Conservation (phyloP, 2,329 filamentous ascomycete genomes). For the Davidsoniella virescens region DNA sequence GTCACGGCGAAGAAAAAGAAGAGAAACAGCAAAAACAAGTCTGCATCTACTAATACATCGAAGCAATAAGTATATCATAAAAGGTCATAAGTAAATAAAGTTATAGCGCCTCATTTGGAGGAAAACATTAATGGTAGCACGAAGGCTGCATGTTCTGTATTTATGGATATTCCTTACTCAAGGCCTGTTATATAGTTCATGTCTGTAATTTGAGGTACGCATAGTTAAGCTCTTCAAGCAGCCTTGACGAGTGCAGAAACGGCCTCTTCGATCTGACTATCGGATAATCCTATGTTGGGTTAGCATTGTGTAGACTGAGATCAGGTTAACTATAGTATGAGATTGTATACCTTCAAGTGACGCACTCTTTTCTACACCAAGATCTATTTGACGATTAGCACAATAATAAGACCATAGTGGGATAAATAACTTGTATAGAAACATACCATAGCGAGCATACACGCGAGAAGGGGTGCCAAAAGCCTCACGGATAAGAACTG, state of each 20-base stretch:
- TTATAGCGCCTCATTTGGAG: too few species aligned
- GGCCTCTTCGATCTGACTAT: slow-evolving; percentile 45
- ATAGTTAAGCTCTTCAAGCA: background rate
- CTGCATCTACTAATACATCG: too few species aligned
- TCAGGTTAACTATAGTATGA: slow-evolving; percentile 14
- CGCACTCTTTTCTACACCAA: slow-evolving; percentile 40
- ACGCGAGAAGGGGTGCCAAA: slow-evolving; percentile 68
- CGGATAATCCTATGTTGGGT: slow-evolving; percentile 28
- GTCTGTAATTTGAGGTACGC: too few species aligned
- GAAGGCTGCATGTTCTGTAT: too few species aligned
- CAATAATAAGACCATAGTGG: slow-evolving; percentile 1
- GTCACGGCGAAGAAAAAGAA: too few species aligned
- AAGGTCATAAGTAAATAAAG: too few species aligned
- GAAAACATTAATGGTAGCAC: too few species aligned
- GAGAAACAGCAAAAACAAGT: too few species aligned
- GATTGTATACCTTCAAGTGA: slow-evolving; percentile 31
- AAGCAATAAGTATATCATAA: too few species aligned
- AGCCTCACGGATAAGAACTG: slow-evolving; percentile 90
- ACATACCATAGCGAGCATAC: slow-evolving; percentile 79
- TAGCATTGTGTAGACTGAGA: background rate
- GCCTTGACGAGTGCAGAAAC: slow-evolving; percentile 37
- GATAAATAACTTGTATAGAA: background rate
- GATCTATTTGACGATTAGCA: slow-evolving; percentile 23
- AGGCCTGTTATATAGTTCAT: too few species aligned
- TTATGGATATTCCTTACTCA: too few species aligned